These are phyloP conservation scores for Huntiella savannae DNA, from an alignment of 2,329 filamentous ascomycete genomes.

Conservation along the genomic window DNA sequence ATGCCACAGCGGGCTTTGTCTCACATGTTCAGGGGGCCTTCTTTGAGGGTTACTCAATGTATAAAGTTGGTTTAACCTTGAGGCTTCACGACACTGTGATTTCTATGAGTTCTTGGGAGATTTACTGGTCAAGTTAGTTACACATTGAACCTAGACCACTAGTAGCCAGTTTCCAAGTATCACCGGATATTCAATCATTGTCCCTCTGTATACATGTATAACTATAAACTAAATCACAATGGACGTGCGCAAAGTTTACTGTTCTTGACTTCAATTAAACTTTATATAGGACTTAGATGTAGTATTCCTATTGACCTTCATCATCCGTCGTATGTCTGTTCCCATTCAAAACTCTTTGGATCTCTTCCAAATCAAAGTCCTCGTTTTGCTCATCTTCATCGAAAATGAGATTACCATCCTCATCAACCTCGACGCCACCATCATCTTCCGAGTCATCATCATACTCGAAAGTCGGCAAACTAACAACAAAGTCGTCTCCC, in stretches of 20 bases:
- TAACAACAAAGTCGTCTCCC: conserved; percentile 25
- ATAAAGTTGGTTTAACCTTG: too few species aligned
- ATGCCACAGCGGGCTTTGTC: too few species aligned
- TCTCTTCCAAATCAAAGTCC: not conserved
- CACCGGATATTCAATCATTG: not conserved
- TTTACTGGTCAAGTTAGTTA: not conserved
- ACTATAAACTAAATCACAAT: not conserved
- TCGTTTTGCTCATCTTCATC: not conserved
- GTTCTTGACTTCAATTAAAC: not conserved
- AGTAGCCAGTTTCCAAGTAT: not conserved
- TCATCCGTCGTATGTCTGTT: not conserved
- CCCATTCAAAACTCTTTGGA: not conserved
- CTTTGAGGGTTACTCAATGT: too few species aligned
- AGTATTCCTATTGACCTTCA: not conserved
- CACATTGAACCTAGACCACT: not conserved
- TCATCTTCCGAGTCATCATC: conserved; percentile 15
- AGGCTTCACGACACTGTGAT: too few species aligned
- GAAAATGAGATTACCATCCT: not conserved
- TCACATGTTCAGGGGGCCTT: too few species aligned
- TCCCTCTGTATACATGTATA: not conserved
- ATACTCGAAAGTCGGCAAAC: conserved; percentile 27
- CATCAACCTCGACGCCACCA: not conserved
- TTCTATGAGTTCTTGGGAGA: too few species aligned
- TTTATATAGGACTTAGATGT: not conserved
- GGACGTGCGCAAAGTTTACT: too few species aligned